phyloP scores from a whole-genome alignment of 2,329 filamentous ascomycete species.

The Cladorrhinum sp. region DNA sequence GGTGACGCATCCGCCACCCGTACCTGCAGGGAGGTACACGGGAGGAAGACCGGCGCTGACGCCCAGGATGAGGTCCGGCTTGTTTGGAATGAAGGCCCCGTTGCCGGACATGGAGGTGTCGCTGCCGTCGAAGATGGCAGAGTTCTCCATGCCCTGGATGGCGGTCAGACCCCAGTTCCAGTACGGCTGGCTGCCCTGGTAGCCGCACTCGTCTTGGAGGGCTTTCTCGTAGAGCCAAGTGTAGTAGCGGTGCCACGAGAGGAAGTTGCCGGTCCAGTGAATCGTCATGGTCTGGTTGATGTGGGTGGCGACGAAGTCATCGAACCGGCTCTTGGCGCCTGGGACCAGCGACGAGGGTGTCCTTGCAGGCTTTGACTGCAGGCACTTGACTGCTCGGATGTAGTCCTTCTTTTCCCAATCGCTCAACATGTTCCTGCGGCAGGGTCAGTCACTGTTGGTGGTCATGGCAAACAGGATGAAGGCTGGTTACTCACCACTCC shows the following conservation, averaged over 20 bases:
- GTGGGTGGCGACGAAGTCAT: constrained; percentile 50
- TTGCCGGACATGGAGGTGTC: constrained; percentile 45
- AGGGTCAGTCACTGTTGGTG: too few relatives aligned
- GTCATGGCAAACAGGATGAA: too few relatives aligned
- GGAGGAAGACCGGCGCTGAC: constrained; percentile 26
- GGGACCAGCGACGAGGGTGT: constrained; percentile 32
- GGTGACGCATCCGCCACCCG: constrained; percentile 54
- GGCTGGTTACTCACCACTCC: too few relatives aligned
- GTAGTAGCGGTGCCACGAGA: constrained; percentile 33
- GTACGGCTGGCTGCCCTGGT: constrained; percentile 44
- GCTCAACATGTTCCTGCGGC: too few relatives aligned
- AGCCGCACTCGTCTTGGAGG: constrained; percentile 35
- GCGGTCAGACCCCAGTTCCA: constrained; percentile 50
- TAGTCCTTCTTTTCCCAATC: constrained; percentile 15
- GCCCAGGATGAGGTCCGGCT: constrained; percentile 31
- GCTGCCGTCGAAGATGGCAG: constrained; percentile 52
- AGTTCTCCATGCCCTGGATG: constrained; percentile 38
- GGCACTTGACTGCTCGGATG: constrained; percentile 22
- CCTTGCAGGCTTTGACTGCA: constrained; percentile 14
- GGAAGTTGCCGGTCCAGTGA: constrained; percentile 39
- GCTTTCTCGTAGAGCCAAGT: constrained; percentile 31
- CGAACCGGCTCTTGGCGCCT: constrained; percentile 45
- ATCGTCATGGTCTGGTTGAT: constrained; percentile 46
- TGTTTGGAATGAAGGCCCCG: constrained; percentile 36
- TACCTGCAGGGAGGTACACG: constrained; percentile 41